phyloP scores from a whole-genome alignment of 1,284 basidiomycete species.

The Rhodotorula sp. region DNA sequence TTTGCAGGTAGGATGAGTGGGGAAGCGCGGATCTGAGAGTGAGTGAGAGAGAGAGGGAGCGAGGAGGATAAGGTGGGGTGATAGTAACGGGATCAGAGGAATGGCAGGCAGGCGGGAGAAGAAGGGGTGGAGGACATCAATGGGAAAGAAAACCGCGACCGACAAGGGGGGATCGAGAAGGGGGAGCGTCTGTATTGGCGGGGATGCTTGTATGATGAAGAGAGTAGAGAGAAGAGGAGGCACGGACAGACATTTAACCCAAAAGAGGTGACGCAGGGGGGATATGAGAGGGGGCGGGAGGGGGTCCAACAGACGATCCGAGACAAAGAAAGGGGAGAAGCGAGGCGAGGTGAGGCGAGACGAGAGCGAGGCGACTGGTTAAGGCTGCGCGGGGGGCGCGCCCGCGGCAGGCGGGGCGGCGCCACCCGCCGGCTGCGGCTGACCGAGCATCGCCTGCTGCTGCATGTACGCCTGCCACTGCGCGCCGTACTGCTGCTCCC shows the following conservation, averaged over 20 bases:
- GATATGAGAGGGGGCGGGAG: neutral
- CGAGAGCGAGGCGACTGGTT: neutral
- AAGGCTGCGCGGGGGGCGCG: too few relatives aligned
- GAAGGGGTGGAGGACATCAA: too few relatives aligned
- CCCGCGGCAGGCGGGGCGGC: neutral
- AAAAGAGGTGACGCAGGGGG: neutral
- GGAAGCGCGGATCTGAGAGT: neutral
- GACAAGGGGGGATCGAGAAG: neutral
- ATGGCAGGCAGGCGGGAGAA: neutral
- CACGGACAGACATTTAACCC: neutral
- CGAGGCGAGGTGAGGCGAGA: neutral
- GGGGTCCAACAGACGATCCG: too few relatives aligned
- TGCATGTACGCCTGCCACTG: constrained; percentile 38
- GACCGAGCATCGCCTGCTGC: constrained; percentile 25
- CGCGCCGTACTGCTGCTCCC: constrained; percentile 43
- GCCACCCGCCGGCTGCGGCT: too few relatives aligned
- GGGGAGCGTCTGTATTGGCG: neutral
- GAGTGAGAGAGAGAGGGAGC: neutral
- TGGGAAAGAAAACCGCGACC: neutral
- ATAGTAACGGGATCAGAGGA: neutral
- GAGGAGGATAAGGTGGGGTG: neutral
- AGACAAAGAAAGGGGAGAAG: neutral
- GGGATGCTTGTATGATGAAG: neutral
- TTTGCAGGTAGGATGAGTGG: neutral
- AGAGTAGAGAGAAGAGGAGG: neutral